Base-by-base conservation (phyloP, 768 basidiomycete species). In the Leucosporidium creatinivorum region DNA sequence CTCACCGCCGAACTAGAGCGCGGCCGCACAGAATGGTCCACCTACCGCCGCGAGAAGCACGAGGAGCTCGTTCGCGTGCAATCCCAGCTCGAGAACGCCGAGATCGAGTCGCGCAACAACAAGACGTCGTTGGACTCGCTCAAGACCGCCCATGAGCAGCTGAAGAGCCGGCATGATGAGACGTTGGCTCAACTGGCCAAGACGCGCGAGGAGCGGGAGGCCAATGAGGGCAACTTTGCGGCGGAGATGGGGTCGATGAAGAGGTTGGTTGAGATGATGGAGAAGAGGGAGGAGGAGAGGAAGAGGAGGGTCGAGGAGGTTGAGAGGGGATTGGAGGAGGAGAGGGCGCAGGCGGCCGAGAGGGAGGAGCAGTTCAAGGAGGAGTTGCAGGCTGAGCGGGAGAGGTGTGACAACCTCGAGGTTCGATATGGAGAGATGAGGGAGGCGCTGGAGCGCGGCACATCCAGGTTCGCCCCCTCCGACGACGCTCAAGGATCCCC, bases 231-330 rank as follows among this genome's bases (percentile, higher is more conserved):
- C 1, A 86, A 85, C 2, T 93, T 90, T 76, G 82, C 87, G 0
- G 84, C 83, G 65, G 93, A 97, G 76, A 85, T 86, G 3, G 85
- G 83, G 50, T 84, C 85, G 18, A 79, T 93, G 72, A 84, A 85
- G 66, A 83, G 91, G 36, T 81, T 96, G 23, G 87, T 93, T 17
- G 80, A 83, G 10, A 84, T 93, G 81, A 86, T 96, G 82, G 91
- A 97, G 77, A 87, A 87, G 65, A 84, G 93, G 48, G 91, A 93
- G 76, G 85, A 86, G 61, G 88, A 93, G 69, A 85, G 89, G 26
- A 89, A 90, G 79, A 83, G 84, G 26, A 85, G 91, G 62, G 86
- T 97, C 0, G 87, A 91, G 28, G 82, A 82, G 49, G 85, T 97
- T 63, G 93, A 96, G 78, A 82, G 80, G 33, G 91, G 94, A 72